Base-by-base conservation (phyloP, 257 asterid species). In the Solanum neorickii region DNA sequence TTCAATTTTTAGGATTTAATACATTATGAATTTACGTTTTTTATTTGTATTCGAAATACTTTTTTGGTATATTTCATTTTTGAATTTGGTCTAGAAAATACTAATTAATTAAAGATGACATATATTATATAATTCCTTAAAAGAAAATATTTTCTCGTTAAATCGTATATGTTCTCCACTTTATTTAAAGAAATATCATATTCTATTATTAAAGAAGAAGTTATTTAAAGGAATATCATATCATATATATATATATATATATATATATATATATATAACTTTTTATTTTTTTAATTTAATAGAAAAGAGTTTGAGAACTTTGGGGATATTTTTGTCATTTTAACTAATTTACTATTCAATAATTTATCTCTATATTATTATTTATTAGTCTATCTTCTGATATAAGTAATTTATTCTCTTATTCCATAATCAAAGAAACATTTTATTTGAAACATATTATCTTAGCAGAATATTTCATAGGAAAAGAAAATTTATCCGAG, bases 11-110 rank as follows among this genome's bases (percentile, higher is more conserved):
- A 59, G 13, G 13, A 59, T 13, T 3, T 59, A 59, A 59, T 8
- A 9, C 6, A 5, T 21, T 21, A 8, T 59, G 4, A 59, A 59
- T 59, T 25, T 21, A 59, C 5, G 6, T 25, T 6, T 59, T 59
- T 9, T 21, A 3, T 21, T 21, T 21, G 1, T 59, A 21, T 4
- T 3, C 3, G 0, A 21, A 21, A 8, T 7, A 5, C 3, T 20
- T 21, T 10, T 59, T 59, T 59, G 68, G 3, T 3, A 59, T 21
- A 11, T 59, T 5, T 5, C 27, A 5, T 12, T 52, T 52, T 18
- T 18, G 62, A 52, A 52, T 18, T 52, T 52, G n/a, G 10, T 52
- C 62, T 1, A 52, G 18, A 18, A 52, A 52, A 52, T 6, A 52
- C 62, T 52, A 7, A 52, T 39, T 7, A 7, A 39, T 52, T 52